Base-by-base conservation (phyloP, 2,329 filamentous ascomycete species). In the Penicillium corylophilum region DNA sequence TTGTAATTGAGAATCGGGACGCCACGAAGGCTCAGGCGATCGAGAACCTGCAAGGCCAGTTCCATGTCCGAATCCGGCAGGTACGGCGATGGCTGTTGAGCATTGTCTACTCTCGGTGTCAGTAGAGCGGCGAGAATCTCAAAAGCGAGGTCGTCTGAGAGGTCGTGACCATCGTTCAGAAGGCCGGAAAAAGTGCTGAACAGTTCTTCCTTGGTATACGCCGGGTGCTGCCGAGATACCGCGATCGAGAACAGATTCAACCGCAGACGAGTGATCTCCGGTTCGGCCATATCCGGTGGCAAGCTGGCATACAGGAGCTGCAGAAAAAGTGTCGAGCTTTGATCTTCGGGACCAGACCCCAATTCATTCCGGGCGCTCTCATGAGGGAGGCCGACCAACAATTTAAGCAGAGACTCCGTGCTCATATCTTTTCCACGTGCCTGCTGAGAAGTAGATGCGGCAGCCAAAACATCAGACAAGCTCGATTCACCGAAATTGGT, bases 1-100 rank as follows among this genome's bases (percentile, higher is more conserved):
- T 80, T 75, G 50, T 76, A 67, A 24, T 68, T 71, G 3, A 77
- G 53, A 29, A 77, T 66, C 28, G 75, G 60, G 13, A 70, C 61
- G 5, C 75, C 77, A 39, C 69, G 70, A 29, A 74, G 62, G 24
- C 70, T 64, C 59, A 79, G 73, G 26, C 67, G 62, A 44, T 77
- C 70, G 24, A 80, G 55, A 41, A 79, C 66, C 33, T 66, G 60
- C 22, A 75, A 56, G 20, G 74, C 77, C 16, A 69, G 57, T 52
- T 71, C 65, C 47, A 70, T 60, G 55, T 70, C 64, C 38, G 56
- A 35, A 26, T 64, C 55, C 15, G 63, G 53, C 9, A 66, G 44
- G 29, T 53, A 59, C 33, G 51, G 49, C 2, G 54, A 47, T 23
- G 58, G 43, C 10, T 50, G 20, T 2, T 47, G 16, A 18, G 43